Evolutionary conservation across 2,329 filamentous ascomycete species (phyloP).

Genomic region (Pseudocercospora eumusae): DNA sequence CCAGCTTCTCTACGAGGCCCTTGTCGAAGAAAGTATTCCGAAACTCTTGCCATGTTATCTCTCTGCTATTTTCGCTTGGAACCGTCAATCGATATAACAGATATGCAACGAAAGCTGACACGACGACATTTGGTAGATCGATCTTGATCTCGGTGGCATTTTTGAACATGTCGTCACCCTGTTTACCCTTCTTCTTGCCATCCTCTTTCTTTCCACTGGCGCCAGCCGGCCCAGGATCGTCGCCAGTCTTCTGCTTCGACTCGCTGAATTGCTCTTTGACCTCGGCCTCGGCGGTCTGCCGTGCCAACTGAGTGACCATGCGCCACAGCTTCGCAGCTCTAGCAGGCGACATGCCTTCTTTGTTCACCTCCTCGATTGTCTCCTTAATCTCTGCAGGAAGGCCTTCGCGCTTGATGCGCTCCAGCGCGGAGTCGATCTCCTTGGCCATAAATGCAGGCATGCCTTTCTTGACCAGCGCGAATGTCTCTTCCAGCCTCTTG

Average conservation of each 20-base stretch:
- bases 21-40: conserved; percentile 91
- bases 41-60: conserved; percentile 99
- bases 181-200: conserved; percentile 39
- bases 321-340: conserved; percentile 64
- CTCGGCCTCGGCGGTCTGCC: conserved; percentile 50
- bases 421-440: conserved; percentile 61
- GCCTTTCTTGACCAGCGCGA: conserved; percentile 58
- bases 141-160: conserved; percentile 53
- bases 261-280: conserved; percentile 35
- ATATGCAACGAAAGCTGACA: conserved; percentile 62
- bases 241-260: conserved; percentile 48
- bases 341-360: conserved; percentile 58
- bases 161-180: conserved; percentile 39
- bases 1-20: conserved; percentile 89
- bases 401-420: conserved; percentile 66
- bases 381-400: conserved; percentile 68
- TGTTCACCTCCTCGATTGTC: conserved; percentile 59
- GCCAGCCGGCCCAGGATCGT: conserved; percentile 45
- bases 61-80: conserved; percentile 65
- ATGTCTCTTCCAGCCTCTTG: conserved; percentile 59
- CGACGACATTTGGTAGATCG: conserved; percentile 58
- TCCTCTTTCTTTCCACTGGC: conserved; percentile 42
- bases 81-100: conserved; percentile 66
- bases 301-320: conserved; percentile 59
- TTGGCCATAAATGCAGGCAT: conserved; percentile 64